Percentiles rank a stretch among this genome's conserved stretches.
These are phyloP conservation scores for Oxytropis ochrocephala DNA, from an alignment of 306 rosid genomes.

Conservation along the genomic window DNA sequence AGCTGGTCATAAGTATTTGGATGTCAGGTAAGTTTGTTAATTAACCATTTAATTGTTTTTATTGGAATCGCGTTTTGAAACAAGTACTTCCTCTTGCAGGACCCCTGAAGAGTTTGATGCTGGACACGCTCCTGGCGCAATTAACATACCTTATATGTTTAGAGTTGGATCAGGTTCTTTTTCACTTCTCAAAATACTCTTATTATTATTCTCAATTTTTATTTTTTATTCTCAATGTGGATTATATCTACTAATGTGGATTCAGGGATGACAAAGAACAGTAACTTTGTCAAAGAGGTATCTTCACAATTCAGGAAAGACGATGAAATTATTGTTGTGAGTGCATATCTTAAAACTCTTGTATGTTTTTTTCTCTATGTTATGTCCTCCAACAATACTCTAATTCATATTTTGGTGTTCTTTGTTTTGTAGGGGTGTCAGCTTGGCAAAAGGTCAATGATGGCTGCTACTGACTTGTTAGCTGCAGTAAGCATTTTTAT, in stretches of 20 bases:
- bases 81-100: slow-evolving; percentile 28
- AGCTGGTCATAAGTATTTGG: slow-evolving; percentile 84
- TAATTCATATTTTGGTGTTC: not conserved
- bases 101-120: slow-evolving; percentile 67
- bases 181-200: not conserved
- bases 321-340: no score
- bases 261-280: no score
- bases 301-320: no score
- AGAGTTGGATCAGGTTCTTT: slow-evolving; percentile 68
- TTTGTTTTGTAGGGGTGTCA: slow-evolving; percentile 61
- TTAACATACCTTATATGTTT: slow-evolving; percentile 75
- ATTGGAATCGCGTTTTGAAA: not conserved
- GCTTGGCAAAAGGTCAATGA: slow-evolving; percentile 65
- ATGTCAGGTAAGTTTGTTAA: slow-evolving; percentile 72
- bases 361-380: not conserved
- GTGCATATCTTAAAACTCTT: slow-evolving; percentile 21
- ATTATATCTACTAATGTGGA: no score
- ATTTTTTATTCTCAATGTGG: no score
- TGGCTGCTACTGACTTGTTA: slow-evolving; percentile 77
- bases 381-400: not conserved
- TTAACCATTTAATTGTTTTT: not conserved
- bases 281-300: no score
- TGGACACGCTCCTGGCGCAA: slow-evolving; percentile 70
- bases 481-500: slow-evolving; percentile 52
- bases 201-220: no score